Base-by-base conservation (phyloP, 495 filamentous ascomycete genomes). In the Eremomyces bilateralis region DNA sequence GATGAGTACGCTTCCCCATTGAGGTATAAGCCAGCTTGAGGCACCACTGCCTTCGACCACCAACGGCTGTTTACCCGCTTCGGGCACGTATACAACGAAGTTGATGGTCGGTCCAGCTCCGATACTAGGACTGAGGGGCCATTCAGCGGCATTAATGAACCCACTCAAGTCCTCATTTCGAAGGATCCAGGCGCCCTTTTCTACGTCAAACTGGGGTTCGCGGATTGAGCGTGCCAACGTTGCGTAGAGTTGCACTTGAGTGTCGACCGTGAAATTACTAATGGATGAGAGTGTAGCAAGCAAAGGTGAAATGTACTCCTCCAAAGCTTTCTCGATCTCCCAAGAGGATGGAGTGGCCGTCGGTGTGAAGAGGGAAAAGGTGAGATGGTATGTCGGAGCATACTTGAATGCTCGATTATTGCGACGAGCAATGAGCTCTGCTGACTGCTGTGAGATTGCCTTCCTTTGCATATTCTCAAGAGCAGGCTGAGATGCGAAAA, bases 121-220 rank as follows among this genome's bases (percentile, higher is more conserved):
- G 44, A 95, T 92, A 48, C 82, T 92, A 12, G 88, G 88, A 44
- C 75, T 84, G 18, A 97, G 57, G 0, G 88, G 88, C 88, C 88
- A 97, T 57, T 97, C 90, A 4, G 88, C 88, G 20, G 82, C 83
- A 46, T 97, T 97, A 54, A 95, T 81, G 49, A 97, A 97, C 20
- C 76, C 80, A 31, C 79, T 80, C 4, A 97, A 64, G 47, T 92
- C 83, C 47, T 92, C 77, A 48, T 80, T 82, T 43, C 69, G 73
- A 10, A 95, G 51, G 2, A 77, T 67, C 67, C 74, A 80, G 3
- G 61, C 54, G 6, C 57, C 56, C 18, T 54, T 51, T 1, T 51
- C 25, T 21, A 62, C 53, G 31, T 74, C 64, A 41, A 57, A 70
- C 37, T 67, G 56, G 0, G 69, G 70, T 12, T 47, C 43, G 5